A percentile compares a stretch with the other conserved stretches of the same genome.
phyloP scores from a whole-genome alignment of 2,329 filamentous ascomycete species.

The Diplodia scrobiculata region DNA sequence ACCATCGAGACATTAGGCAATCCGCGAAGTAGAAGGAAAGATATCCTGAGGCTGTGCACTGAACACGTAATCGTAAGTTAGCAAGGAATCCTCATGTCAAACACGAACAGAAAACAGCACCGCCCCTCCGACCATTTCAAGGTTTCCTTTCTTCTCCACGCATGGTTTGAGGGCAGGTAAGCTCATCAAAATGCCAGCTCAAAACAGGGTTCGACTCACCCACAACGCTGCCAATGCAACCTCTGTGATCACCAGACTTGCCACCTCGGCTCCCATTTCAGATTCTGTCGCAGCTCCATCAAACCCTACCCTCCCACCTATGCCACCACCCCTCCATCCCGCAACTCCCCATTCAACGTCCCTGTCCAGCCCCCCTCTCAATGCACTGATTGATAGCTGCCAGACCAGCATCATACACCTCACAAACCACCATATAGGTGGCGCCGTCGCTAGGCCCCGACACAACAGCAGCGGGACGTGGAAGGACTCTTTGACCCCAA shows the following conservation, averaged over 20 bases:
- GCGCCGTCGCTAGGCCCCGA: slow-evolving; percentile 70
- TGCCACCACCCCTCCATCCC: slow-evolving; percentile 46
- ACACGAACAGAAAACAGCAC: background rate
- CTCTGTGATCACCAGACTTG: slow-evolving; percentile 54
- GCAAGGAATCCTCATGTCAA: too few species aligned
- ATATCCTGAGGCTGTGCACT: slow-evolving; percentile 77
- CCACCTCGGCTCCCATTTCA: slow-evolving; percentile 29
- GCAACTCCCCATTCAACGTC: slow-evolving; percentile 14
- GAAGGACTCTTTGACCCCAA: slow-evolving; percentile 72
- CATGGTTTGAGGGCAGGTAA: background rate
- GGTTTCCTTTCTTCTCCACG: background rate
- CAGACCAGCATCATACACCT: slow-evolving; percentile 54
- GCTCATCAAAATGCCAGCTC: background rate
- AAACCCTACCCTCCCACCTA: background rate
- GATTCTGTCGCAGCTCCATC: slow-evolving; percentile 42
- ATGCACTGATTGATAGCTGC: slow-evolving; percentile 8
- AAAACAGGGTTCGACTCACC: slow-evolving; percentile 54
- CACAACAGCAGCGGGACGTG: slow-evolving; percentile 72
- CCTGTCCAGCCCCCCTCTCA: slow-evolving; percentile 54
- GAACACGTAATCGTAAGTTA: background rate
- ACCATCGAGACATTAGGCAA: slow-evolving; percentile 83
- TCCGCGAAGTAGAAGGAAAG: slow-evolving; percentile 82
- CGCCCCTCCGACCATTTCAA: background rate
- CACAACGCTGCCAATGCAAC: slow-evolving; percentile 72
- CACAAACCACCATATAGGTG: slow-evolving; percentile 71